Evolutionary conservation across 345 rosid genomes (phyloP).

Genomic region (Viola odorata): DNA sequence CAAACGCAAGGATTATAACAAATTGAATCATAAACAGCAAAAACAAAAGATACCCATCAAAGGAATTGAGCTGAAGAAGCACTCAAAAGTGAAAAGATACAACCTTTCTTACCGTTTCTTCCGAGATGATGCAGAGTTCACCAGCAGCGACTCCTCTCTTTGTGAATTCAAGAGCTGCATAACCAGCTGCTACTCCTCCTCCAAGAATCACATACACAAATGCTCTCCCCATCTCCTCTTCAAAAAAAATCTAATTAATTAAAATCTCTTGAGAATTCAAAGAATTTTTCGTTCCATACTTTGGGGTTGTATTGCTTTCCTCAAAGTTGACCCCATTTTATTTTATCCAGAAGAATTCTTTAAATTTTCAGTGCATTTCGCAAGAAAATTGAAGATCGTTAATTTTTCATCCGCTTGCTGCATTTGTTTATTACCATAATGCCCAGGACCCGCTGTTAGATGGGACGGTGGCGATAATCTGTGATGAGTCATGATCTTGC

Average conservation of each 20-base stretch:
- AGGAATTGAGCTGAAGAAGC: neutral
- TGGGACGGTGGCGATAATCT: too few relatives aligned
- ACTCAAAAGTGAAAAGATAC: neutral
- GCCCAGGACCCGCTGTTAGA: too few relatives aligned
- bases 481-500: too few relatives aligned
- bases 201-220: constrained; percentile 91
- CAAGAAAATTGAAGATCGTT: too few relatives aligned
- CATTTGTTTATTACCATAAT: too few relatives aligned
- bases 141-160: constrained; percentile 67
- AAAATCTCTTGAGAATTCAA: too few relatives aligned
- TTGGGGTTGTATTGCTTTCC: too few relatives aligned
- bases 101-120: constrained; percentile 57
- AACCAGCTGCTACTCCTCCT: constrained; percentile 96
- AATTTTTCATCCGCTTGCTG: too few relatives aligned
- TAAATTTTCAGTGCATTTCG: too few relatives aligned
- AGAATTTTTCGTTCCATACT: too few relatives aligned
- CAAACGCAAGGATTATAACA: constrained; percentile 2
- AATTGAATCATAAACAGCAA: neutral
- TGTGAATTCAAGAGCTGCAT: constrained; percentile 94
- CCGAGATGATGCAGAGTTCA: constrained; percentile 89
- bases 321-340: too few relatives aligned
- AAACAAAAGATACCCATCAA: constrained; percentile 9
- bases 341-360: too few relatives aligned
- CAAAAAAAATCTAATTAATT: neutral
- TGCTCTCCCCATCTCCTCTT: constrained; percentile 81